phyloP scores from a whole-genome alignment of 176 grass and related monocot genomes.

The Cenchrus purpureus region DNA sequence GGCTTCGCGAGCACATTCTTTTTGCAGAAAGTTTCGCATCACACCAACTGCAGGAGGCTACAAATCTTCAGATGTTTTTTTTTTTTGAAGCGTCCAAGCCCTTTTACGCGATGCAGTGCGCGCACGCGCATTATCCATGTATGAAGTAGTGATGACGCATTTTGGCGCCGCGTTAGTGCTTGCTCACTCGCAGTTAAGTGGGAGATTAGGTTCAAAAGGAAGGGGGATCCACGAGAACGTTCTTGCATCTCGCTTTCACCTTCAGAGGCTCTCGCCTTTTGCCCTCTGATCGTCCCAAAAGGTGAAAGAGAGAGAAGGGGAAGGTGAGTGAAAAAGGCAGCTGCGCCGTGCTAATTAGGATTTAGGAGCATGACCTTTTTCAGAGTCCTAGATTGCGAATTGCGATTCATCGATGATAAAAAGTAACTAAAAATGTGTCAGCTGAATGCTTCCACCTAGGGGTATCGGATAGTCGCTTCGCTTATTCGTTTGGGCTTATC shows the following conservation, averaged over 20 bases:
- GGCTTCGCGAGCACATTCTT: background rate
- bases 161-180: background rate
- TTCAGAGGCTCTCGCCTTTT: too few species aligned
- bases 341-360: background rate
- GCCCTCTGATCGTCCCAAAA: background rate
- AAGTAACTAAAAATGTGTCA: background rate
- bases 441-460: background rate
- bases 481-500: too few species aligned
- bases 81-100: background rate
- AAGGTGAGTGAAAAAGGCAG: background rate
- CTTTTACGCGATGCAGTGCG: background rate
- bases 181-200: background rate
- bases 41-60: background rate
- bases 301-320: too few species aligned
- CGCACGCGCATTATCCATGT: background rate
- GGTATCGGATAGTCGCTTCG: too few species aligned
- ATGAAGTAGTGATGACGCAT: background rate
- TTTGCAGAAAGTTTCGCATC: background rate
- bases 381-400: background rate
- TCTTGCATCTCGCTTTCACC: background rate
- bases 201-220: constrained; percentile 4
- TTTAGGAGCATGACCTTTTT: background rate
- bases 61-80: background rate
- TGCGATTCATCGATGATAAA: background rate
- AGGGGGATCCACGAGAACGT: background rate